Base-by-base conservation (phyloP, 345 rosid species). In the Syzygium grande region DNA sequence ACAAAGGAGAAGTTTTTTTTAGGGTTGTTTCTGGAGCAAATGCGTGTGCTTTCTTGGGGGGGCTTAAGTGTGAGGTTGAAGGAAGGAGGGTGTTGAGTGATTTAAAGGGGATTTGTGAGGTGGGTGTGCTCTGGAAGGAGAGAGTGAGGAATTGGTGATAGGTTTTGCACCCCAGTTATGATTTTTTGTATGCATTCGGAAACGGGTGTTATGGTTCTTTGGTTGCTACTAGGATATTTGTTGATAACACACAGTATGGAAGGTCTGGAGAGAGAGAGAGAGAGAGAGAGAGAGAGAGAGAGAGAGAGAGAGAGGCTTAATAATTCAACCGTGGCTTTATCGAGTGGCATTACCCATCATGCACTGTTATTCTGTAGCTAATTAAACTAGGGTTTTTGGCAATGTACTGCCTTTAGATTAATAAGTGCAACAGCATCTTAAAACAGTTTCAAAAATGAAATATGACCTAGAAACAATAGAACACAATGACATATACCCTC, bases 121-220 rank as follows among this genome's bases (percentile, higher is more conserved):
- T 89, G 88, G 85, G 51, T 87, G 92, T 90, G 93, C 87, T 94
- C 93, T 87, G 87, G 93, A 91, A 89, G 89, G 84, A 52, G 87
- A 22, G 79, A 73, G 89, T 17, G 27, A 88, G 49, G 88, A 92
- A 88, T 87, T 89, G 52, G 88, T 41, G 86, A 63, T 49, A 23
- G 23, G 73, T 51, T 34, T 80, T 52, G 84, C n/a, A 22, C 52
- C 87, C 53, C 79, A 11, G 86, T 78, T 91, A 86, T 38, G 17
- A 65, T 23, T 29, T 86, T 94, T 93, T 92, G 93, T 87, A 43
- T 84, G 90, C 88, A 58, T 90, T 23, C 86, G 88, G 59, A 85
- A 25, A 49, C 30, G 52, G 87, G 41, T 68, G 21, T 6, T 38
- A 25, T 13, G 43, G 56, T 52, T 46, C 83, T 63, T 85, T 85